Percentiles rank a stretch among this genome's conserved stretches.
phyloP scores from a whole-genome alignment of 2,329 filamentous ascomycete species.

The Sporothrix pseudoabietina region DNA sequence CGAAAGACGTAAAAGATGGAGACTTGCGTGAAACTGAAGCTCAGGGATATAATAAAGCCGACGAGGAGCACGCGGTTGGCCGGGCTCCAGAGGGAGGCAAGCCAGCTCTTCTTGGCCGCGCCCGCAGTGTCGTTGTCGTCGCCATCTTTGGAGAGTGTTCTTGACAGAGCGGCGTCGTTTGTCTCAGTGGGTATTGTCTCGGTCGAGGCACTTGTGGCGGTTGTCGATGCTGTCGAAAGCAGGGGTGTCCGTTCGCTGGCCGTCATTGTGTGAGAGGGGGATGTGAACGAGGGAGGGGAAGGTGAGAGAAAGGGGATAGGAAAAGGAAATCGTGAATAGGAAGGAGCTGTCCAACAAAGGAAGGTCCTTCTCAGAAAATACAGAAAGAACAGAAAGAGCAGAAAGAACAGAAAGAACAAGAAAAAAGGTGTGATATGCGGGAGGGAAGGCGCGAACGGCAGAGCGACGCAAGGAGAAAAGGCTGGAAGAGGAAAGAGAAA shows the following conservation, averaged over 20 bases:
- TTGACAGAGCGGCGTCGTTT: not conserved
- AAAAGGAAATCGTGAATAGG: not conserved
- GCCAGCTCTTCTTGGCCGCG: constrained; percentile 10
- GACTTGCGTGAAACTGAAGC: constrained; percentile 54
- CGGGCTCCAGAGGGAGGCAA: constrained; percentile 31
- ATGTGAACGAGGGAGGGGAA: not conserved
- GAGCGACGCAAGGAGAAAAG: not conserved
- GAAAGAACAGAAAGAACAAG: not conserved
- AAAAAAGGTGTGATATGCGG: not conserved
- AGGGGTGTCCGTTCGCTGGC: constrained; percentile 34
- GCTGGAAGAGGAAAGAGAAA: not conserved
- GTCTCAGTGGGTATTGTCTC: not conserved
- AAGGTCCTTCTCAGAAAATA: not conserved
- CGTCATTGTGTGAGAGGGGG: not conserved
- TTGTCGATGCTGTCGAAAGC: constrained; percentile 21
- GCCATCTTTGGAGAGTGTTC: constrained; percentile 11
- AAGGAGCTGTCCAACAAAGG: not conserved
- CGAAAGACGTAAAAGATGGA: constrained; percentile 65
- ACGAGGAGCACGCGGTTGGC: constrained; percentile 56
- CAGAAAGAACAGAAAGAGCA: not conserved
- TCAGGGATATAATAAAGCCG: constrained; percentile 60
- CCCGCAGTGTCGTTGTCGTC: not conserved
- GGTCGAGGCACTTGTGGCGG: not conserved
- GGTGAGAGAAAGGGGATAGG: not conserved
- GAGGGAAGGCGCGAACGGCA: not conserved